Conservation (phyloP, 2,329 filamentous ascomycete species). For the Penicillium sclerotigenum region DNA sequence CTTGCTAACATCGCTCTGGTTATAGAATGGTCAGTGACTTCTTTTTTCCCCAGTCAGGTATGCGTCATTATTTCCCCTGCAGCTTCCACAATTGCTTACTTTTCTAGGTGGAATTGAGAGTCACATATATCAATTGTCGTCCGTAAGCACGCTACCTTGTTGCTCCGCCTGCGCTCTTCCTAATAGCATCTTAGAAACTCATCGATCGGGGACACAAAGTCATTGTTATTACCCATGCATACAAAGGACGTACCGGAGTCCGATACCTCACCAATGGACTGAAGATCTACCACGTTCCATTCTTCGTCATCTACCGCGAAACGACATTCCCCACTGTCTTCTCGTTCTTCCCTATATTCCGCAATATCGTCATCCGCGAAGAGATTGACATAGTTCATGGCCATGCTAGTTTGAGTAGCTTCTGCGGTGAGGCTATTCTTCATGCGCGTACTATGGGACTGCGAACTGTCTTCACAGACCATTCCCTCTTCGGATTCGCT, state of each 20-base stretch:
- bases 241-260: slow-evolving; percentile 84
- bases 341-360: slow-evolving; percentile 96
- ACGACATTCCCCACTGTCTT: slow-evolving; percentile 95
- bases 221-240: slow-evolving; percentile 94
- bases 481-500: slow-evolving; percentile 95
- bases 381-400: slow-evolving; percentile 96
- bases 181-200: slow-evolving; percentile 61
- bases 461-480: slow-evolving; percentile 93
- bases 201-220: slow-evolving; percentile 98
- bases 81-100: slow-evolving; percentile 10
- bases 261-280: slow-evolving; percentile 96
- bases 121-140: slow-evolving; percentile 96
- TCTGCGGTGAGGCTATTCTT: slow-evolving; percentile 91
- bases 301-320: slow-evolving; percentile 91
- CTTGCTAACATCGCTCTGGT: slow-evolving; percentile 25
- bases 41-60: slow-evolving; percentile 93
- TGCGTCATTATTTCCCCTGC: slow-evolving; percentile 10
- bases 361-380: slow-evolving; percentile 92
- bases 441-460: slow-evolving; percentile 96
- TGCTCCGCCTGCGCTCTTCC: slow-evolving; percentile 6
- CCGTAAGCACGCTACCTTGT: slow-evolving; percentile 44
- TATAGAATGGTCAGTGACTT: slow-evolving; percentile 93
- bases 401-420: slow-evolving; percentile 87
- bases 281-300: slow-evolving; percentile 97
- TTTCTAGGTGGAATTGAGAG: slow-evolving; percentile 77